A percentile compares a stretch with the other conserved stretches of the same genome.
Conservation (phyloP, 108 stramenopile genomes). For the Fragilaria crotonensis region DNA sequence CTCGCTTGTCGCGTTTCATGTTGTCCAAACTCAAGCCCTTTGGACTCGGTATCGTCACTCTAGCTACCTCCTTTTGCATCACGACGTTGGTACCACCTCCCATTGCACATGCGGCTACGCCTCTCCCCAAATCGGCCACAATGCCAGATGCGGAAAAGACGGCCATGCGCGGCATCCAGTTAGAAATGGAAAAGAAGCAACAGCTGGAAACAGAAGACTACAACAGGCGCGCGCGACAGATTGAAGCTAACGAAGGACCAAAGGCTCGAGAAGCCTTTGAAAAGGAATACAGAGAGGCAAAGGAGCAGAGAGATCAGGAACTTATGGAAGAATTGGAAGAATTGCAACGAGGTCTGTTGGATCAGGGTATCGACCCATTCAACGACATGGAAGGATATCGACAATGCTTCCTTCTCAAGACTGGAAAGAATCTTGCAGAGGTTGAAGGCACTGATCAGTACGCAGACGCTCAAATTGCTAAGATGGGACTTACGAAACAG, state of each 20-base stretch:
- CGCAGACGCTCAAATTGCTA: conserved; percentile 8
- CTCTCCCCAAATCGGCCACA: conserved; percentile 12
- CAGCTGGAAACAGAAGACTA: conserved; percentile 27
- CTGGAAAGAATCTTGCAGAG: conserved; percentile 57
- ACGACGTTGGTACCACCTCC: too few species aligned
- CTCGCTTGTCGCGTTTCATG: too few species aligned
- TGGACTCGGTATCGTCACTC: too few species aligned
- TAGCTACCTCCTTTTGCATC: too few species aligned
- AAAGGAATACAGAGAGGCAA: conserved; percentile 35
- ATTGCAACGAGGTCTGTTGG: conserved; percentile 49
- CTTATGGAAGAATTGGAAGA: conserved; percentile 28
- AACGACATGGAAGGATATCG: conserved; percentile 60
- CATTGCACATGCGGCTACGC: too few species aligned
- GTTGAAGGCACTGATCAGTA: conserved; percentile 53
- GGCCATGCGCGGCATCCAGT: conserved; percentile 35
- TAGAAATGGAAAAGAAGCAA: conserved; percentile 16
- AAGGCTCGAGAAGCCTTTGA: conserved; percentile 54
- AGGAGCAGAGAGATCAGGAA: conserved; percentile 29
- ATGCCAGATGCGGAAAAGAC: conserved; percentile 16
- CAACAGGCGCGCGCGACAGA: conserved; percentile 41
- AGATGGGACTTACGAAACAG: too few species aligned
- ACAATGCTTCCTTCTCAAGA: conserved; percentile 43
- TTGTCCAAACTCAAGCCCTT: too few species aligned
- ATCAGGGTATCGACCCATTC: conserved; percentile 61
- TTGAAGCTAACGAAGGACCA: conserved; percentile 49